These are phyloP conservation scores for Huntiella moniliformis DNA, from an alignment of 2,329 filamentous ascomycete species.

Conservation along the genomic window DNA sequence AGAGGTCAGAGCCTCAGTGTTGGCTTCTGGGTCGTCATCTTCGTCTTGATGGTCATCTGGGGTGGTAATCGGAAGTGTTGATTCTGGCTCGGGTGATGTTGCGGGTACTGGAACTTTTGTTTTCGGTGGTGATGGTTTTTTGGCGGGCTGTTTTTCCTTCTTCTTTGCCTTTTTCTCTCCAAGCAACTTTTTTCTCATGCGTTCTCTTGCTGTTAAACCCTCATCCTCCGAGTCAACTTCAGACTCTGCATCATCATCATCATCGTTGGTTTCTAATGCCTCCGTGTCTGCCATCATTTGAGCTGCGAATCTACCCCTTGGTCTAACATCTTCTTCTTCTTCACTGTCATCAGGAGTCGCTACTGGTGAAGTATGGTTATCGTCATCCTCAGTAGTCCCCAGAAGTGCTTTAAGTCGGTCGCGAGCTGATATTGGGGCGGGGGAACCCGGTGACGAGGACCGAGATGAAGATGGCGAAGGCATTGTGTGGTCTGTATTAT, in stretches of 20 bases:
- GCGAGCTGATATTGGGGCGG: constrained; percentile 24
- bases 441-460: constrained; percentile 6
- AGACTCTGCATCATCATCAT: constrained; percentile 25
- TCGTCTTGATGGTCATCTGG: constrained; percentile 14
- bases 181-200: constrained; percentile 5
- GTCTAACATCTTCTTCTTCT: constrained; percentile 23
- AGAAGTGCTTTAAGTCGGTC: constrained; percentile 37
- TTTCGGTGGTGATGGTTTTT: constrained; percentile 22
- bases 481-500: constrained; percentile 1
- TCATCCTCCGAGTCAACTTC: constrained; percentile 15
- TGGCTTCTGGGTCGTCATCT: constrained; percentile 19
- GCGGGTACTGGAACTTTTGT: constrained; percentile 12
- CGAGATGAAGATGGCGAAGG: constrained; percentile 8
- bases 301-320: constrained; percentile 45
- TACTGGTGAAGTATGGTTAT: constrained; percentile 19
- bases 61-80: constrained; percentile 12
- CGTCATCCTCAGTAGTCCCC: constrained; percentile 31
- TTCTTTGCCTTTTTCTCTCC: constrained; percentile 17
- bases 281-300: constrained; percentile 31
- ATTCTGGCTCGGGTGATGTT: constrained; percentile 15
- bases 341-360: neutral
- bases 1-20: constrained; percentile 28
- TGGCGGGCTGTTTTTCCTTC: constrained; percentile 18
- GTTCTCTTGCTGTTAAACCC: constrained; percentile 7
- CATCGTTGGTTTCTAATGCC: constrained; percentile 16